Base-by-base conservation (phyloP, 2,329 filamentous ascomycete species). In the Phoma sp. region DNA sequence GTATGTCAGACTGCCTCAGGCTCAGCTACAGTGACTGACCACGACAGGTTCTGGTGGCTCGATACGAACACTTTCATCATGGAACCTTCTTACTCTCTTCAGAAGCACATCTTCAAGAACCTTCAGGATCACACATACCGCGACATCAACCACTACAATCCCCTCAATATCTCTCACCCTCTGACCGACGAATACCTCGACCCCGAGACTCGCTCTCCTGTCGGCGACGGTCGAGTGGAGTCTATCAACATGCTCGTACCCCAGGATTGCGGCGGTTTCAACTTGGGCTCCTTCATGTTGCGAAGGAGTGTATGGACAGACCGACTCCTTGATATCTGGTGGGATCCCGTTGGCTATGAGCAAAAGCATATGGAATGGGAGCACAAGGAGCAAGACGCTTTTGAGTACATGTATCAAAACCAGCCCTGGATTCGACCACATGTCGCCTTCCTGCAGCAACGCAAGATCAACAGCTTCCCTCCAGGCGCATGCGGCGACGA, bases 311-410 rank as follows among this genome's bases (percentile, higher is more conserved):
- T 86, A 24, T 99, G 93, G 91, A 91, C 93, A 0, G 93, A 98
- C 68, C 88, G 91, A 4, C 79, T 99, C 14, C 84, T 99, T 32
- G 95, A 99, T 70, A 84, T 96, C 47, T 99, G 95, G 95, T 99
- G 95, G 95, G 95, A 99, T 69, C 95, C 95, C 0, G 93, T 98
- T 27, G 86, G 89, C 52, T 99, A 99, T 75, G 95, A 99, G 77
- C 95, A 99, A 77, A 96, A 92, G 73, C 95, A 99, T 75, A 97
- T 97, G 93, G 86, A 95, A 59, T 99, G 95, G 95, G 93, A 95
- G 70, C 95, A 99, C 80, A 98, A 98, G 74, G 95, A 99, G 75
- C 95, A 99, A 77, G 93, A 98, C 71, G 91, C 93, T 1, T 79
- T 99, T 37, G 93, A 97, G 77, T 89, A 96, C 77, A 82, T 99